Evolutionary conservation across 306 rosid species (phyloP), one percentile per base, ranked within the genome.

Genomic region (Trifolium subterraneum): DNA sequence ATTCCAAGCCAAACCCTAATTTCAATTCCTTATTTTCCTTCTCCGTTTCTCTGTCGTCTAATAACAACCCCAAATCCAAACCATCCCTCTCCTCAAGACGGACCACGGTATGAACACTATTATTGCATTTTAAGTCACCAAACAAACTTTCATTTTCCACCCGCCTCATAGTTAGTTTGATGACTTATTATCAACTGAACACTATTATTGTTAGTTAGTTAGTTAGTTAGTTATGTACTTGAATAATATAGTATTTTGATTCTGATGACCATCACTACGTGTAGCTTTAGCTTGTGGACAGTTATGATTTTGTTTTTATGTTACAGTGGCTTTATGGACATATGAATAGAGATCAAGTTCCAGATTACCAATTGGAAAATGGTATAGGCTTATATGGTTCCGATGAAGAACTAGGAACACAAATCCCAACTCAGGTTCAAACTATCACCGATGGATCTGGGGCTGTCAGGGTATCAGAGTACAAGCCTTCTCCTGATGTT

Each of bases 351-450:
- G 84, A 86, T 78, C 83, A 67, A 84, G 80, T 76, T 61, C 64
- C 44, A 8, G 47, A 52, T 56, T 71, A n/a, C 70, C 47, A 78
- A 47, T 76, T 76, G 74, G 85, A 78, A 64, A 83, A 82, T 38
- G 85, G 76, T 7, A 60, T 44, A 13, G 78, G 77, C 39, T 84
- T 80, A 86, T 89, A 79, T 78, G 96, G 93, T 60, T 86, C 91
- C 13, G 91, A 92, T 71, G 96, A 94, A 60, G 90, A 90, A 38
- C 36, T 70, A 14, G 89, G 91, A 76, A 82, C 64, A 51, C 89
- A 83, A 79, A 87, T 94, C 79, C 96, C 97, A 45, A 87, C 96
- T 14, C 99, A 94, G 82, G 92, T 85, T 61, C 93, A 94, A 83
- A 83, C 99, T 36, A 19, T 94, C 51, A 90, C 87, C 38, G 88